A percentile compares a stretch with the other conserved stretches of the same genome.
These are phyloP conservation scores for Umbelopsis vinacea DNA, from an alignment of 192 early-diverging fungal genomes.

Conservation along the genomic window DNA sequence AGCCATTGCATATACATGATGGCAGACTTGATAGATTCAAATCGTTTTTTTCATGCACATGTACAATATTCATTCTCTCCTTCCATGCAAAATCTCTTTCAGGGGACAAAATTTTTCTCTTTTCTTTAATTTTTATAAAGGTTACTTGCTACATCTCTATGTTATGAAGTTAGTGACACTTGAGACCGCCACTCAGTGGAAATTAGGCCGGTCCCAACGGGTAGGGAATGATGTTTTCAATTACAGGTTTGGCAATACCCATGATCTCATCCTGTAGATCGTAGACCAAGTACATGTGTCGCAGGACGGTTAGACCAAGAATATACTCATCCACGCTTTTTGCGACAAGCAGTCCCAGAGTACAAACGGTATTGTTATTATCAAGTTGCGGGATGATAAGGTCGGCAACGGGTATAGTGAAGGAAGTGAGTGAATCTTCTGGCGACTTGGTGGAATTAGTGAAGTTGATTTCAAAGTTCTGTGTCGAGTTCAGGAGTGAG, in stretches of 20 bases:
- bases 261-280: not conserved
- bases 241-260: slow-evolving; percentile 2
- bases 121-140: no score
- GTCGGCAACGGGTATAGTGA: not conserved
- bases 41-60: not conserved
- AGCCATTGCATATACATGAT: no score
- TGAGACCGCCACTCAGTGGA: no score
- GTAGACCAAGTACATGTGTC: slow-evolving; percentile 7
- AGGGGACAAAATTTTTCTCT: no score
- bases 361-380: not conserved
- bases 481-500: not conserved
- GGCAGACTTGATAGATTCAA: no score
- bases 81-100: not conserved
- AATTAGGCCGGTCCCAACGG: not conserved
- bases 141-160: no score
- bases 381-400: not conserved
- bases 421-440: not conserved
- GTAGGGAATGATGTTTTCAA: not conserved
- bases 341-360: not conserved
- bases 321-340: not conserved
- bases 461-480: not conserved
- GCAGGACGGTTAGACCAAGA: not conserved
- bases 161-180: no score
- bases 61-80: not conserved
- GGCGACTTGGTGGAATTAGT: not conserved